These are phyloP conservation scores for Phoenix roebelenii DNA, from an alignment of 176 grass and related monocot genomes.

Conservation along the genomic window DNA sequence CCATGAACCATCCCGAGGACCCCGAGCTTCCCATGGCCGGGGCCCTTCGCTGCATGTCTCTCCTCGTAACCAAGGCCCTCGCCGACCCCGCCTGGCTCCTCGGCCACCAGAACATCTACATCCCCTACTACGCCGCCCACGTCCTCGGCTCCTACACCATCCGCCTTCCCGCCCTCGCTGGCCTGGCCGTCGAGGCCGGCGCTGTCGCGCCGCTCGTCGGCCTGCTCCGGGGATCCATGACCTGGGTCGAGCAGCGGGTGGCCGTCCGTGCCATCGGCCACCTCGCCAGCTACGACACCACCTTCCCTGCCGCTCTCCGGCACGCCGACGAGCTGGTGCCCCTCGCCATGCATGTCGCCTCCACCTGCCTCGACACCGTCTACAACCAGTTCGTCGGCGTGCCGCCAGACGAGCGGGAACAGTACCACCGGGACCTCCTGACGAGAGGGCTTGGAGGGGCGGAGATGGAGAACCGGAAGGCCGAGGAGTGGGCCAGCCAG, in stretches of 20 bases:
- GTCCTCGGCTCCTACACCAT: conserved; percentile 83
- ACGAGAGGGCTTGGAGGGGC: conserved; percentile 28
- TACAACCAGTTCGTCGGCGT: conserved; percentile 35
- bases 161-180: conserved; percentile 47
- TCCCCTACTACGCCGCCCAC: conserved; percentile 86
- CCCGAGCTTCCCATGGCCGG: conserved; percentile 68
- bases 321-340: conserved; percentile 49
- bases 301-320: conserved; percentile 48
- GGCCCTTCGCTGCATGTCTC: conserved; percentile 79
- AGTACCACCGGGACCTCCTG: conserved; percentile 73
- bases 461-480: conserved; percentile 63
- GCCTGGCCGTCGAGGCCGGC: conserved; percentile 47
- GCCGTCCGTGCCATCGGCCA: conserved; percentile 72
- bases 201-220: conserved; percentile 40
- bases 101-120: conserved; percentile 39
- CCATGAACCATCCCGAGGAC: conserved; percentile 69
- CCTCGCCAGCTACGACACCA: conserved; percentile 78
- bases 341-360: conserved; percentile 39
- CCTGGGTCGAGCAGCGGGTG: conserved; percentile 83
- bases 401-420: conserved; percentile 26
- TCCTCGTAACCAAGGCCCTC: conserved; percentile 52
- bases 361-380: conserved; percentile 47
- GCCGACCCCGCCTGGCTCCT: conserved; percentile 38
- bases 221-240: conserved; percentile 55
- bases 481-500: conserved; percentile 96